Evolutionary conservation across 352 stramenopile species (phyloP).

Genomic region (Pythium scleroteichum): DNA sequence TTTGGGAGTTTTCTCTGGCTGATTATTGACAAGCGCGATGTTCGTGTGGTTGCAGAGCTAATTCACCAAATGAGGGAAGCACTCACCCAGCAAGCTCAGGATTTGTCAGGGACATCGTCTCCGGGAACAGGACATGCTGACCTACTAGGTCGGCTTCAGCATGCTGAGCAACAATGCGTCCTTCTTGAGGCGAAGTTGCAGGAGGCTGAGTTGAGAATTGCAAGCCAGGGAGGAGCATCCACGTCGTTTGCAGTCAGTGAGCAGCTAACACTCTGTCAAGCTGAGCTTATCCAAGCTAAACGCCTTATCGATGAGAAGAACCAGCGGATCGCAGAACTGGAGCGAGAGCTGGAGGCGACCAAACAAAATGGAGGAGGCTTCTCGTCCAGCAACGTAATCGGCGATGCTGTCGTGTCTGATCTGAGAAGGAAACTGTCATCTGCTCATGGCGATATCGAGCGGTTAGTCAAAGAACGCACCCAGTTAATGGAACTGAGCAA

Average conservation of each 20-base stretch:
- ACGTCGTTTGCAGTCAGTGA: slow-evolving; percentile 14
- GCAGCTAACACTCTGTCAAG: slow-evolving; percentile 44
- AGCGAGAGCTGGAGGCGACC: slow-evolving; percentile 33
- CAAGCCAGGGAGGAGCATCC: neutral
- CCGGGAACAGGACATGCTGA: slow-evolving; percentile 6
- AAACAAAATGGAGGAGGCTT: slow-evolving; percentile 14
- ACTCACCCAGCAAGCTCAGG: slow-evolving; percentile 47
- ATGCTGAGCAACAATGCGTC: slow-evolving; percentile 44
- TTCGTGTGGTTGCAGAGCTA: too few species aligned
- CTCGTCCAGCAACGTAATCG: slow-evolving; percentile 27
- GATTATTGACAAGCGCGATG: too few species aligned
- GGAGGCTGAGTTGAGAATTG: slow-evolving; percentile 21
- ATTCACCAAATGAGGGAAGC: slow-evolving; percentile 81
- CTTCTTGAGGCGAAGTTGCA: slow-evolving; percentile 46
- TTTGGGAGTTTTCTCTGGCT: too few species aligned
- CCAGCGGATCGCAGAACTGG: slow-evolving; percentile 45
- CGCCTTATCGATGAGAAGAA: slow-evolving; percentile 42
- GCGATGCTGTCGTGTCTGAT: slow-evolving; percentile 38
- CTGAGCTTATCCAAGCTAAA: slow-evolving; percentile 47
- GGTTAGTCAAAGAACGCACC: slow-evolving; percentile 59
- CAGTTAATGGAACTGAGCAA: slow-evolving; percentile 85
- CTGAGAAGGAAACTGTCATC: slow-evolving; percentile 45
- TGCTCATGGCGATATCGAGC: slow-evolving; percentile 61
- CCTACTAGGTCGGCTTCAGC: slow-evolving; percentile 14
- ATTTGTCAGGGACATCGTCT: neutral